phyloP scores from a whole-genome alignment of 306 rosid species.

The Lotus japonicus region DNA sequence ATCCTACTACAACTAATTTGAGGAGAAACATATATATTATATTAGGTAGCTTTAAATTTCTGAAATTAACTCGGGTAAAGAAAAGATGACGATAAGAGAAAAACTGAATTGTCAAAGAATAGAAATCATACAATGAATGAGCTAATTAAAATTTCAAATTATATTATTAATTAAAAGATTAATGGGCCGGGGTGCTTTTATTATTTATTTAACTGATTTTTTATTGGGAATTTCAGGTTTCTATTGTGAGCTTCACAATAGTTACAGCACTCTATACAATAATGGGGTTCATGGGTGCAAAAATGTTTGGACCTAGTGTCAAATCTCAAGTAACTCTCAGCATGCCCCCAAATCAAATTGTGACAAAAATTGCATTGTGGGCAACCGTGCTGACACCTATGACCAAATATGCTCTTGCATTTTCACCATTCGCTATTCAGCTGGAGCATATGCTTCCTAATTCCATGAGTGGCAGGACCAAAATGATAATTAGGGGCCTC shows the following conservation, averaged over 20 bases:
- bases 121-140: too few relatives aligned
- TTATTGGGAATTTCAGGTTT: constrained; percentile 37
- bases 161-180: too few relatives aligned
- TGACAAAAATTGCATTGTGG: constrained; percentile 63
- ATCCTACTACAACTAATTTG: too few relatives aligned
- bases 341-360: constrained; percentile 44
- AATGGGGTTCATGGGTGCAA: constrained; percentile 71
- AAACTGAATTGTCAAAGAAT: too few relatives aligned
- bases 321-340: constrained; percentile 70
- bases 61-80: too few relatives aligned
- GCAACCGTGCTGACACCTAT: constrained; percentile 75
- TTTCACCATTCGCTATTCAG: constrained; percentile 64
- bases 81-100: too few relatives aligned
- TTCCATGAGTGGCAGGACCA: constrained; percentile 35
- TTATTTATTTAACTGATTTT: neutral
- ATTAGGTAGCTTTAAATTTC: too few relatives aligned
- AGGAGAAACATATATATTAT: too few relatives aligned
- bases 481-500: constrained; percentile 36
- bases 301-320: constrained; percentile 49
- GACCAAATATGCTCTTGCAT: constrained; percentile 76
- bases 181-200: too few relatives aligned
- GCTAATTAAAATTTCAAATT: too few relatives aligned
- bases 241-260: constrained; percentile 58
- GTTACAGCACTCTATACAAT: constrained; percentile 36
- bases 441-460: constrained; percentile 46